These are phyloP conservation scores for Talaromyces borbonicus DNA, from an alignment of 495 filamentous ascomycete species.

Conservation along the genomic window DNA sequence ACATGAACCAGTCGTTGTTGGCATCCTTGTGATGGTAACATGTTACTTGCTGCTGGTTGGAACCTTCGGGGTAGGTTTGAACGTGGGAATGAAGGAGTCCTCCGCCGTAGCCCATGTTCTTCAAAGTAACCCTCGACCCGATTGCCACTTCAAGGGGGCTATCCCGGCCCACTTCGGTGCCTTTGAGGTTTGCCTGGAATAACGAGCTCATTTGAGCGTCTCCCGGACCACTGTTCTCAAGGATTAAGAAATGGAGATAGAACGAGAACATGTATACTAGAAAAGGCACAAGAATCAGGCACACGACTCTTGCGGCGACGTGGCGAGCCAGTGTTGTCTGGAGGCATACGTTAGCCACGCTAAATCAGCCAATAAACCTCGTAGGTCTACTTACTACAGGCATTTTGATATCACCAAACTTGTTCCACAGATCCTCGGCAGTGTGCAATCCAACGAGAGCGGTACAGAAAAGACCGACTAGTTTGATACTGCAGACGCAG, in stretches of 20 bases:
- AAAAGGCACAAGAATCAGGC: conserved; percentile 78
- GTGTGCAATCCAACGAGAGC: conserved; percentile 94
- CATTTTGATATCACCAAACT: conserved; percentile 92
- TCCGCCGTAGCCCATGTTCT: conserved; percentile 99
- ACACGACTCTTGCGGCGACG: conserved; percentile 66
- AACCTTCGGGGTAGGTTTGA: conserved; percentile 93
- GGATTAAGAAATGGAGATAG: conserved; percentile 81
- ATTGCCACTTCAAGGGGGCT: conserved; percentile 85
- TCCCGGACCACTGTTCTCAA: conserved; percentile 90
- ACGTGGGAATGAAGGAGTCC: conserved; percentile 96
- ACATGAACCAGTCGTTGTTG: conserved; percentile 99
- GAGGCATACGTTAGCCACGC: neutral
- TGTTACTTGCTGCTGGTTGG: conserved; percentile 88
- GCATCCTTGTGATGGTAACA: conserved; percentile 99
- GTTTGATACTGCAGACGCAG: conserved; percentile 96
- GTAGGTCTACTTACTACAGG: conserved; percentile 49
- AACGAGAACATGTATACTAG: conserved; percentile 92
- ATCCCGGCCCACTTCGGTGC: conserved; percentile 87
- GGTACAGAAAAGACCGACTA: conserved; percentile 91
- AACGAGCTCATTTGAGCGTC: conserved; percentile 99
- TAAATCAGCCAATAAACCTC: no score
- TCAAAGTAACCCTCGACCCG: conserved; percentile 85
- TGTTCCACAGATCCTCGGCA: conserved; percentile 94
- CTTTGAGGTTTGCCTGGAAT: conserved; percentile 91
- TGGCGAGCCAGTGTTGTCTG: conserved; percentile 67